A percentile compares a stretch with the other conserved stretches of the same genome.
phyloP scores from a whole-genome alignment of 257 asterid species.

The Striga asiatica region DNA sequence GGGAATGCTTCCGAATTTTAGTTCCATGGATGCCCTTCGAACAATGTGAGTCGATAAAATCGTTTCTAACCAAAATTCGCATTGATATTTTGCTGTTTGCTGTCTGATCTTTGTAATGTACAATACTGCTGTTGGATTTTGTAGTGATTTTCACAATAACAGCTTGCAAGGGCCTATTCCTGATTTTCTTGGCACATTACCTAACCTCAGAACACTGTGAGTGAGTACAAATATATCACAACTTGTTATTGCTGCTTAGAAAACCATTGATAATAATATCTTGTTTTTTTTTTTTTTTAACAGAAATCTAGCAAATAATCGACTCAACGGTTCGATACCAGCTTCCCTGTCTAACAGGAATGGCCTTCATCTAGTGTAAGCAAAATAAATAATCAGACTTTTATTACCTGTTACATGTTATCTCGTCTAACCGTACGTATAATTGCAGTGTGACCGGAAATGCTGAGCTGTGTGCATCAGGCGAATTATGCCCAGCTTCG shows the following conservation, averaged over 20 bases:
- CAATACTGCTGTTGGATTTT: background rate
- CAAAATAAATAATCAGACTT: background rate
- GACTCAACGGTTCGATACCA: conserved; percentile 46
- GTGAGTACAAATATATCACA: background rate
- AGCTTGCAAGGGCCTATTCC: conserved; percentile 48
- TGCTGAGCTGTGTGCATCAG: conserved; percentile 33
- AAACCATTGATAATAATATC: background rate
- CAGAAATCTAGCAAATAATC: conserved; percentile 51
- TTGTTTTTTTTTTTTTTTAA: background rate
- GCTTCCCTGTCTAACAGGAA: conserved; percentile 33
- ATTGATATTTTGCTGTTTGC: no score
- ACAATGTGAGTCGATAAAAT: conserved; percentile 52
- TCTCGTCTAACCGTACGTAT: background rate
- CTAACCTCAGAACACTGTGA: conserved; percentile 40
- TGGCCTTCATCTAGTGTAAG: conserved; percentile 36
- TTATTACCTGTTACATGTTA: background rate
- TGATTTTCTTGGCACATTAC: conserved; percentile 40
- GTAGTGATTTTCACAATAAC: conserved; percentile 43
- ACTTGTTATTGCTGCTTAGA: background rate
- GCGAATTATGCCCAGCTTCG: background rate
- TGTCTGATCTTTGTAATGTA: no score
- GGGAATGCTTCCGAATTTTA: conserved; percentile 24
- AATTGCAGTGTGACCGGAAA: conserved; percentile 38
- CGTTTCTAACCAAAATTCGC: no score
- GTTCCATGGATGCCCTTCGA: conserved; percentile 41